Base-by-base conservation (phyloP, 495 filamentous ascomycete genomes). In the Trichoderma erinaceum region DNA sequence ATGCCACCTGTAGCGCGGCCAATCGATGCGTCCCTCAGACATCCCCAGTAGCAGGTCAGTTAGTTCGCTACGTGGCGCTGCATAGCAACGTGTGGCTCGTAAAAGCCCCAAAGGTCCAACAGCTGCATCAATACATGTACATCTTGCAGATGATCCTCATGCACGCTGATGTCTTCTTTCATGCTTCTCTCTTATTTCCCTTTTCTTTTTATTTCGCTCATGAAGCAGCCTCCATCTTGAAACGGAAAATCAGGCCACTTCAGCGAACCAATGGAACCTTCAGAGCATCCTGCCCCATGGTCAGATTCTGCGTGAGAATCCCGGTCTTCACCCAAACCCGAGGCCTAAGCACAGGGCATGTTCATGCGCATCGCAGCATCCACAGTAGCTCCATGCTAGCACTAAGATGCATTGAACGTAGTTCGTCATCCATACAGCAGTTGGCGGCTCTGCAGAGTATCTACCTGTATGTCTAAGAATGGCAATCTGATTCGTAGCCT, bases 21-120 rank as follows among this genome's bases (percentile, higher is more conserved):
- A 61, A 61, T 61, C 56, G 56, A 61, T 10, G 11, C 4, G 23
- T 61, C 25, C 23, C 11, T 29, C 23, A 61, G 56, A 61, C 56
- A 61, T 61, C 5, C n/a, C 21, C 50, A 56, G 13, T 46, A 16
- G 13, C 43, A 46, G 43, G 3, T 18, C 21, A 7, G 48, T 21
- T 25, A n/a, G 16, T 2, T 6, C 2, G 56, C 56, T 61, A 61
- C 56, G 56, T 61, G 56, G 56, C 56, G 56, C 56, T 16, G 56
- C 56, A 61, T 61, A 32, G 29, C 13, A 32, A 61, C 56, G 56
- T 61, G 56, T 61, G 56, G 56, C 56, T 61, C 56, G 56, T 61
- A 11, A 61, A 61, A 4, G 5, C 25, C 4, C 56, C n/a, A n/a
- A 23, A 18, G 46, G 15, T 23, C 48, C 48, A 52, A n/a, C n/a